Conservation (phyloP, 2,329 filamentous ascomycete genomes). For the Trichoderma arundinaceum region DNA sequence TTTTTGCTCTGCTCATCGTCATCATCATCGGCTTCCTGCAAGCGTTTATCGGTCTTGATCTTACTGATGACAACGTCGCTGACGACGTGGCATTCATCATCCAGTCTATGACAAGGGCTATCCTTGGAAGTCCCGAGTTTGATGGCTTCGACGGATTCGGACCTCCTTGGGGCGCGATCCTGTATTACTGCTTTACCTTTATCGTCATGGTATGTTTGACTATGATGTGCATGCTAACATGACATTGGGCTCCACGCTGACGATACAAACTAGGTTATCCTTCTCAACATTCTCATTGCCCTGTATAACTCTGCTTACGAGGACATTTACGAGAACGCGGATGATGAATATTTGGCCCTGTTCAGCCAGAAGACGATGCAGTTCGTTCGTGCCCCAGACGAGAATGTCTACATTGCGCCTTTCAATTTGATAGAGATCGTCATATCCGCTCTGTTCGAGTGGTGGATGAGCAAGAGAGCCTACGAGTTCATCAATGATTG, state of each 20-base stretch:
- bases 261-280: slow-evolving; percentile 57
- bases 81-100: slow-evolving; percentile 76
- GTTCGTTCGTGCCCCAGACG: slow-evolving; percentile 93
- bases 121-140: slow-evolving; percentile 94
- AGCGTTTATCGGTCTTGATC: slow-evolving; percentile 89
- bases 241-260: neutral
- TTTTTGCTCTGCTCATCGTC: slow-evolving; percentile 87
- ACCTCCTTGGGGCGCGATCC: slow-evolving; percentile 88
- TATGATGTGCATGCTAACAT: neutral
- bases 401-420: slow-evolving; percentile 96
- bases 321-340: slow-evolving; percentile 90
- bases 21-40: slow-evolving; percentile 89
- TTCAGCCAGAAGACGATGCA: slow-evolving; percentile 96
- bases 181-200: slow-evolving; percentile 98
- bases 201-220: slow-evolving; percentile 78
- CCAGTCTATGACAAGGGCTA: slow-evolving; percentile 82
- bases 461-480: slow-evolving; percentile 79
- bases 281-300: slow-evolving; percentile 95
- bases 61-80: slow-evolving; percentile 73
- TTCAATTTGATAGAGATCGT: slow-evolving; percentile 94
- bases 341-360: slow-evolving; percentile 93
- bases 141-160: slow-evolving; percentile 86
- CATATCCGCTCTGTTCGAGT: slow-evolving; percentile 80
- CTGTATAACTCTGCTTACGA: slow-evolving; percentile 97
- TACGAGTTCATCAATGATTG: slow-evolving; percentile 88